phyloP scores from a whole-genome alignment of 345 rosid genomes.

The Moricandia arvensis region DNA sequence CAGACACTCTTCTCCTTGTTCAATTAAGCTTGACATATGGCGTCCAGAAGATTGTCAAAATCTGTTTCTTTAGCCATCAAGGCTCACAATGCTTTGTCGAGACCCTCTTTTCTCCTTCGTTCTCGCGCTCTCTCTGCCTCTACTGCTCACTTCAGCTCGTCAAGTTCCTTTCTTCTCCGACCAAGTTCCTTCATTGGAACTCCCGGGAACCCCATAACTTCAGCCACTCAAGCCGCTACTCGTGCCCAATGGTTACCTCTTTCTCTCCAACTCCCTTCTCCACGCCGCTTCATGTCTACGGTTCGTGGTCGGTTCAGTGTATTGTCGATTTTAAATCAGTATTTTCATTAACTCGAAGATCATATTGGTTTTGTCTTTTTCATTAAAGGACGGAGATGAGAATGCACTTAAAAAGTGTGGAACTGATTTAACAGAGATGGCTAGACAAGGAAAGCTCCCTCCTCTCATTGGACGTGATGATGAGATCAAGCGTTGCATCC shows the following conservation, averaged over 20 bases:
- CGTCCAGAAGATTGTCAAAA: conserved; percentile 18
- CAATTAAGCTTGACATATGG: conserved; percentile 15
- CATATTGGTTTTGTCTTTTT: not conserved
- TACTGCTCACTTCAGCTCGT: not conserved
- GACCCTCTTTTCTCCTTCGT: conserved; percentile 9
- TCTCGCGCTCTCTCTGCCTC: conserved; percentile 31
- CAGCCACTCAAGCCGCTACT: not conserved
- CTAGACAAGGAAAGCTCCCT: not conserved
- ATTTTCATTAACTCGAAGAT: not conserved
- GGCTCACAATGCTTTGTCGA: not conserved
- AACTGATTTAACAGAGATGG: not conserved
- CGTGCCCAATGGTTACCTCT: not conserved
- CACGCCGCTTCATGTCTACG: not conserved
- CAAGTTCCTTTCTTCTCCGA: not conserved
- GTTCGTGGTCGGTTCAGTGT: not conserved
- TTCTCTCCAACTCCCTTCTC: not conserved
- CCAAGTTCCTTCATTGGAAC: not conserved
- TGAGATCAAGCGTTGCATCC: not conserved
- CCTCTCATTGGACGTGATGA: not conserved
- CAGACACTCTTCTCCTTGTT: not conserved
- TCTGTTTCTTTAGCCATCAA: conserved; percentile 13
- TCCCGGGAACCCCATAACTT: not conserved
- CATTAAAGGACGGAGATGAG: not conserved
- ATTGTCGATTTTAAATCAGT: not conserved
- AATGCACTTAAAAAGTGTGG: not conserved